A percentile compares a stretch with the other conserved stretches of the same genome.
phyloP scores from a whole-genome alignment of 805 yeast species.

The Wickerhamomyces subpelliculosus region DNA sequence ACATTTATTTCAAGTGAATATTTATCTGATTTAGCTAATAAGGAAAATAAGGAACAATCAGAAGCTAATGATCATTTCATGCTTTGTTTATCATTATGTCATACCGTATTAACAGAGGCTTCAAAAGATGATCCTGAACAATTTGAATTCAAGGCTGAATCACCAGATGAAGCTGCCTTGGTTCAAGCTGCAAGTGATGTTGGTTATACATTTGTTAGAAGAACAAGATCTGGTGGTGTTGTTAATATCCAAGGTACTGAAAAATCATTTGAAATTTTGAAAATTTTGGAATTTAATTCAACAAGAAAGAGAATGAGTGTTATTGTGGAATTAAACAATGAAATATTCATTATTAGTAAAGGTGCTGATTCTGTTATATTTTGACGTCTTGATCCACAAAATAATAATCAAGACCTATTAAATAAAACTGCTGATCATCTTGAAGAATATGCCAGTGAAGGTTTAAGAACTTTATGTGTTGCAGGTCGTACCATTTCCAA shows the following conservation, averaged over 20 bases:
- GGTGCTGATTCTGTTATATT: slow-evolving; percentile 82
- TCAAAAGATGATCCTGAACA: slow-evolving; percentile 51
- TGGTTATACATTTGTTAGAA: slow-evolving; percentile 62
- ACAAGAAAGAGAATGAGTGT: slow-evolving; percentile 86
- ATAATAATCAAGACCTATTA: slow-evolving; percentile 40
- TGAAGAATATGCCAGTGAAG: slow-evolving; percentile 76
- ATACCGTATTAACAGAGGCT: slow-evolving; percentile 69
- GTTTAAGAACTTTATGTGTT: slow-evolving; percentile 73
- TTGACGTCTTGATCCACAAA: slow-evolving; percentile 44
- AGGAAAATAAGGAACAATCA: slow-evolving; percentile 44
- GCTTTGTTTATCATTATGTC: slow-evolving; percentile 71
- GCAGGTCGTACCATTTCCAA: slow-evolving; percentile 61
- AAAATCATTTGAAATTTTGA: slow-evolving; percentile 62
- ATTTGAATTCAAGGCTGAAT: slow-evolving; percentile 61
- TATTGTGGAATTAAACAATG: slow-evolving; percentile 54
- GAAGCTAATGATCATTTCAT: slow-evolving; percentile 62
- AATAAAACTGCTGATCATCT: slow-evolving; percentile 62
- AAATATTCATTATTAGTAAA: slow-evolving; percentile 62
- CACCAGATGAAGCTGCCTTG: slow-evolving; percentile 86
- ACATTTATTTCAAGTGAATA: slow-evolving; percentile 65
- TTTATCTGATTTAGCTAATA: slow-evolving; percentile 42
- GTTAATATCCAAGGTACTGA: slow-evolving; percentile 61
- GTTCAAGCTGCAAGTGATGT: slow-evolving; percentile 75
- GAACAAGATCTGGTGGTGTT: slow-evolving; percentile 61
- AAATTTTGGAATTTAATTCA: slow-evolving; percentile 69